Base-by-base conservation (phyloP, 2,329 filamentous ascomycete species). In the Pseudogymnoascus sp. region DNA sequence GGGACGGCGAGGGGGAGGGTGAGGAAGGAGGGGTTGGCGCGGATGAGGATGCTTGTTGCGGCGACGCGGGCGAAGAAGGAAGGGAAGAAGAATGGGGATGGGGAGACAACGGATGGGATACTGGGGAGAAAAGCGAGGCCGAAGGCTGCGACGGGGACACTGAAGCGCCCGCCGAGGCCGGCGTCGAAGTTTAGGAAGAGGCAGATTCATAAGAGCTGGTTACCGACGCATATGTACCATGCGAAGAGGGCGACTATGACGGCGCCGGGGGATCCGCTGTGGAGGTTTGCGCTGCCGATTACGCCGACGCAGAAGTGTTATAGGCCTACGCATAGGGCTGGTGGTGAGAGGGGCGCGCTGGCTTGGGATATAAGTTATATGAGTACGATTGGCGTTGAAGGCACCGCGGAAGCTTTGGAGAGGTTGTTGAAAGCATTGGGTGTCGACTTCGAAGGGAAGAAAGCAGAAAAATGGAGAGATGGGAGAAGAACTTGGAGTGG, bases 281-380 rank as follows among this genome's bases (percentile, higher is more conserved):
- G 95, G 95, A 84, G 92, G 41, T 96, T 97, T 75, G 86, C 91
- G 0, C 79, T 98, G 24, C 91, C 93, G 0, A 75, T 96, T 66
- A 91, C 90, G 4, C 91, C 93, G 0, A 96, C 89, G 28, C 88
- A 91, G 72, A 99, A 99, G 78, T 87, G 89, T 61, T 97, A 97
- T 73, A 82, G 95, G 60, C 86, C 91, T 53, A 95, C 91, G 0
- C 92, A 98, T 78, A 86, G 93, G 67, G 88, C 91, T 22, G 85
- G 87, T 61, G 86, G 87, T 28, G 82, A 88, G 61, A 85, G 88
- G 67, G 93, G 95, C 4, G 89, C 89, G 22, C 80, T 98, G 46
- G 87, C 87, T 0, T 98, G 93, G 92, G 95, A 99, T 75, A 90
- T 86, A 79, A 98, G 93, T 73, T 99, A 97, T 73, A 89, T 95